These are phyloP conservation scores for Cornus florida DNA, from an alignment of 148 eudicot species.

Conservation along the genomic window DNA sequence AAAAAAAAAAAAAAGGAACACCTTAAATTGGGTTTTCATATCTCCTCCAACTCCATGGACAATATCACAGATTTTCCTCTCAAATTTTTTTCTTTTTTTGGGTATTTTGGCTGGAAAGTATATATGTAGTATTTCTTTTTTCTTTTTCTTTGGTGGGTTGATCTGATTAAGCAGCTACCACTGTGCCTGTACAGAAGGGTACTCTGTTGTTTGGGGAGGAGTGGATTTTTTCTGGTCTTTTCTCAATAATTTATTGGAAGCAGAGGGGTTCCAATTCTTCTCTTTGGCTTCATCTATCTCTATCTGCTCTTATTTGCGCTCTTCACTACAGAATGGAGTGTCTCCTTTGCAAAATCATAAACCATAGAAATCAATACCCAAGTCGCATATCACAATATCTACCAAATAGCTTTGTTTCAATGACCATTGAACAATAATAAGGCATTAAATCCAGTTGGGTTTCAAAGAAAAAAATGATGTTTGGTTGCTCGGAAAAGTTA, in stretches of 20 bases:
- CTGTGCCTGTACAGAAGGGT: neutral
- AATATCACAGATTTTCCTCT: neutral
- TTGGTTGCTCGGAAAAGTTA: neutral
- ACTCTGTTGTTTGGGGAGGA: neutral
- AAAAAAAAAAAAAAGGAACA: too few species aligned
- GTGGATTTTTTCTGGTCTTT: conserved; percentile 30
- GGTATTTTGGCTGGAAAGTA: neutral
- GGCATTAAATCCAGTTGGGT: too few species aligned
- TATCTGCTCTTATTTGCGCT: conserved; percentile 70
- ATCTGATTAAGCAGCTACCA: conserved; percentile 36
- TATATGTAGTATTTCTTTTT: too few species aligned
- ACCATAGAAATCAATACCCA: neutral
- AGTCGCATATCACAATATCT: neutral
- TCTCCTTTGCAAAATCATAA: conserved; percentile 53
- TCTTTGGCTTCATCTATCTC: conserved; percentile 66
- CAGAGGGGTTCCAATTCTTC: conserved; percentile 38
- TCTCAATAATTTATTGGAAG: conserved; percentile 48
- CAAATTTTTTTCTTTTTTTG: neutral
- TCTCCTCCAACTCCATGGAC: too few species aligned
- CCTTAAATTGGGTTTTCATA: too few species aligned
- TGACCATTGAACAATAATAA: too few species aligned
- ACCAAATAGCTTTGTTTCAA: too few species aligned
- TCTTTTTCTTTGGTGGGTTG: neutral
- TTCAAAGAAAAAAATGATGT: neutral
- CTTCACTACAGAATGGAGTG: conserved; percentile 74